Evolutionary conservation across 2,329 filamentous ascomycete species (phyloP).

Genomic region (Monilinia vaccinii-corymbosi): DNA sequence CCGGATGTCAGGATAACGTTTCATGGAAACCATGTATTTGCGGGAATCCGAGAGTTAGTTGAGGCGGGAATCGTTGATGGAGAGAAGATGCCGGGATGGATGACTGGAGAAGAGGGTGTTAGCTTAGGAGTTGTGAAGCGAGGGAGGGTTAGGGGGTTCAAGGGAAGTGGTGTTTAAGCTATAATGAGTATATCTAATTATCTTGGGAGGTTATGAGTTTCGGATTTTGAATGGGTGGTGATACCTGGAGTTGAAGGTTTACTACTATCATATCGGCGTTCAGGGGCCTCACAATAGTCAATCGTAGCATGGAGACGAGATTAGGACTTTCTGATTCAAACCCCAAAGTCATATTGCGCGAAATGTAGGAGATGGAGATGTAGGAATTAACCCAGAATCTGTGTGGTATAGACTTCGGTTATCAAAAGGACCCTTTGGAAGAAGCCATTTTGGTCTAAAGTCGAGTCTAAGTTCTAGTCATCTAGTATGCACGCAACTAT

Average conservation of each 20-base stretch:
- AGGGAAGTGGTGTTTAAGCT: slow-evolving; percentile 38
- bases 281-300: neutral
- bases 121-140: slow-evolving; percentile 61
- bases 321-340: neutral
- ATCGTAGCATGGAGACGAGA: neutral
- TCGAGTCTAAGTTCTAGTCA: neutral
- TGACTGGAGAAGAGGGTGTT: slow-evolving; percentile 79
- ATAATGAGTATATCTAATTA: neutral
- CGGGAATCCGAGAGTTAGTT: slow-evolving; percentile 67
- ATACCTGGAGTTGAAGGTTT: neutral
- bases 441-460: neutral
- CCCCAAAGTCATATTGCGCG: neutral
- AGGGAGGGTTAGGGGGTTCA: slow-evolving; percentile 54
- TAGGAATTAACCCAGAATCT: too few relatives aligned
- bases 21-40: slow-evolving; percentile 69
- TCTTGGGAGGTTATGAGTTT: neutral
- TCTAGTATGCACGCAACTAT: neutral
- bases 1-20: slow-evolving; percentile 59
- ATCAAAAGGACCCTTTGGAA: neutral
- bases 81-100: slow-evolving; percentile 75
- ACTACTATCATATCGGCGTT: neutral
- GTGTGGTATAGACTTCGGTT: neutral
- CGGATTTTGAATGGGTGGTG: neutral
- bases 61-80: slow-evolving; percentile 70
- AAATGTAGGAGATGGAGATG: neutral